phyloP scores from a whole-genome alignment of 257 asterid species.

The Primulina huaijiensis region DNA sequence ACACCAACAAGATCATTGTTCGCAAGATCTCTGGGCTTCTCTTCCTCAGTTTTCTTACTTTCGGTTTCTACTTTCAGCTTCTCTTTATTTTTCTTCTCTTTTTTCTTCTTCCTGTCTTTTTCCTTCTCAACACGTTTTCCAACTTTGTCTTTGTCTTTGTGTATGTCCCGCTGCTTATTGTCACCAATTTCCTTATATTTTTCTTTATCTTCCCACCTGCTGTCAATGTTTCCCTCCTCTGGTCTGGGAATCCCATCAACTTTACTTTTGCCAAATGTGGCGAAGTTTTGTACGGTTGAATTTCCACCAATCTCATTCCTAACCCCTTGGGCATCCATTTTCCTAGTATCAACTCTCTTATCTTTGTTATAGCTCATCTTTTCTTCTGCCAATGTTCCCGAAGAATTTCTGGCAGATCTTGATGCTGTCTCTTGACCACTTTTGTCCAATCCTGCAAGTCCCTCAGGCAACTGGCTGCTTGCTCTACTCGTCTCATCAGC shows the following conservation, averaged over 20 bases:
- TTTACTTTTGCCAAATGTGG: constrained; percentile 28
- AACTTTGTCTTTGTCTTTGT: constrained; percentile 42
- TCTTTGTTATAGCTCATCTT: constrained; percentile 33
- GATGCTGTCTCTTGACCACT: constrained; percentile 32
- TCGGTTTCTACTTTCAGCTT: constrained; percentile 39
- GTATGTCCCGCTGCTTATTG: constrained; percentile 35
- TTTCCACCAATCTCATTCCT: constrained; percentile 32
- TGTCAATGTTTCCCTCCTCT: constrained; percentile 36
- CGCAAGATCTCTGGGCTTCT: constrained; percentile 26
- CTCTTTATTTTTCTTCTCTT: constrained; percentile 26
- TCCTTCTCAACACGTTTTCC: constrained; percentile 43
- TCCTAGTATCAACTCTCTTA: constrained; percentile 38
- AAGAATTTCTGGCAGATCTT: constrained; percentile 31
- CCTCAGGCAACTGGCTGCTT: constrained; percentile 45
- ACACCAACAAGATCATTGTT: constrained; percentile 30
- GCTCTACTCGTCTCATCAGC: constrained; percentile 38
- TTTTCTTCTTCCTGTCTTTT: constrained; percentile 25
- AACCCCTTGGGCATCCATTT: constrained; percentile 32
- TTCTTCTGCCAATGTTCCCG: constrained; percentile 35
- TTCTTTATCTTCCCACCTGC: constrained; percentile 40
- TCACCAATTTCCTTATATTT: constrained; percentile 40
- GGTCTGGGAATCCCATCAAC: constrained; percentile 38
- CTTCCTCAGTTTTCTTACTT: constrained; percentile 37
- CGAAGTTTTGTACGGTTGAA: constrained; percentile 30
- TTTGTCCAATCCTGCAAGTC: constrained; percentile 31